Conservation (phyloP, 768 basidiomycete genomes). For the Obba rivulosa region DNA sequence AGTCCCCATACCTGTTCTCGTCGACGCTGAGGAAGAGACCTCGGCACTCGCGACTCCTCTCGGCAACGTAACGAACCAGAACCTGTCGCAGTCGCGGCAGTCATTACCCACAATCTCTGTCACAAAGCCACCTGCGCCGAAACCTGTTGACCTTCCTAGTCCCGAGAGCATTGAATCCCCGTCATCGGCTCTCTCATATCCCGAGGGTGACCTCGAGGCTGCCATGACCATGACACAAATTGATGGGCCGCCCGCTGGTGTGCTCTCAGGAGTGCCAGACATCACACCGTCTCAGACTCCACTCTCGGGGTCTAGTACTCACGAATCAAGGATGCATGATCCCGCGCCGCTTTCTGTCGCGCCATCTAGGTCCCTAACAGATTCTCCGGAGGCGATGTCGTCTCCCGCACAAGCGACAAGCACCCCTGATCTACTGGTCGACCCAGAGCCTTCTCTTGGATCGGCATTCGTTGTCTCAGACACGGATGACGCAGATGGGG, state of each 20-base stretch:
- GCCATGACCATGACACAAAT: constrained; percentile 14
- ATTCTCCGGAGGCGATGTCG: constrained; percentile 3
- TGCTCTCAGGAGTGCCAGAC: not conserved
- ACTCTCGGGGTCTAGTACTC: not conserved
- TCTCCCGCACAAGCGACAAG: constrained; percentile 3
- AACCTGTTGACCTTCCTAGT: constrained; percentile 66
- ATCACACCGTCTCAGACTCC: not conserved
- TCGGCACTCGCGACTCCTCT: constrained; percentile 15
- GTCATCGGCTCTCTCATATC: not conserved
- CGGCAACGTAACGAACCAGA: constrained; percentile 19
- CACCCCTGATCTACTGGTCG: constrained; percentile 10
- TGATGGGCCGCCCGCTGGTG: constrained; percentile 1
- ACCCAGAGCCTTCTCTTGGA: not conserved
- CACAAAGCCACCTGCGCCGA: constrained; percentile 66
- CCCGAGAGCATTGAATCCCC: constrained; percentile 34
- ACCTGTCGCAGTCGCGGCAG: constrained; percentile 13
- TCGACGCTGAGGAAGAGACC: constrained; percentile 18
- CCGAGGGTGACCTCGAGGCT: constrained; percentile 13
- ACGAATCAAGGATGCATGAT: not conserved
- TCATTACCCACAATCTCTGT: constrained; percentile 53
- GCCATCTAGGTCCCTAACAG: constrained; percentile 1
- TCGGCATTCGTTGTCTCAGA: too few relatives aligned
- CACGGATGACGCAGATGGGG: too few relatives aligned
- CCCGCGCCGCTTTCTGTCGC: not conserved
- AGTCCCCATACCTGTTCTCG: constrained; percentile 59